A percentile compares a stretch with the other conserved stretches of the same genome.
Conservation (phyloP, 148 eudicot genomes). For the Rhododendron griersonianum region DNA sequence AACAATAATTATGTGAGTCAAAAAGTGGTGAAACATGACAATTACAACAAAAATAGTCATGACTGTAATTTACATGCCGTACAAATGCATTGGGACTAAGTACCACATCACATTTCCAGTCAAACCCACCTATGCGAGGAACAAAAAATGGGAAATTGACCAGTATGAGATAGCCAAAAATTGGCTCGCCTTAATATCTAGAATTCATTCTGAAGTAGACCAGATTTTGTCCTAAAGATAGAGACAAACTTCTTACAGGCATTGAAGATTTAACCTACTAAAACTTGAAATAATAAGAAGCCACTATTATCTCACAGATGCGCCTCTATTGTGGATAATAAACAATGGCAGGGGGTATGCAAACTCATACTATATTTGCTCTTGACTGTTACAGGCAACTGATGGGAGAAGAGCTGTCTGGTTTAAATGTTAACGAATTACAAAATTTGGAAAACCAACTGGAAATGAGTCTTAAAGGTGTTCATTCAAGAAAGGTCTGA, state of each 20-base stretch:
- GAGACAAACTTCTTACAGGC: neutral
- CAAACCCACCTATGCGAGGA: neutral
- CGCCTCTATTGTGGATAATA: neutral
- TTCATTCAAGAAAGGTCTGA: slow-evolving; percentile 65
- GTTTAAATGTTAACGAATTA: slow-evolving; percentile 53
- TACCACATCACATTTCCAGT: neutral
- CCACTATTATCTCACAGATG: neutral
- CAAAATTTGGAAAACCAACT: slow-evolving; percentile 62
- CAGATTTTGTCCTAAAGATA: neutral
- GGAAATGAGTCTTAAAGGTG: slow-evolving; percentile 54
- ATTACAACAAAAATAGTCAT: neutral
- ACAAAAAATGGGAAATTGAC: neutral
- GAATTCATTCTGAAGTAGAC: neutral
- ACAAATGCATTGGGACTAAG: neutral
- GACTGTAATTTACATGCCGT: neutral
- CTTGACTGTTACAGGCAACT: slow-evolving; percentile 42
- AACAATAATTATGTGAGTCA: neutral
- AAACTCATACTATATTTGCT: neutral
- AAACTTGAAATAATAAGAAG: neutral
- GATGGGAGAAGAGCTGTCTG: slow-evolving; percentile 63
- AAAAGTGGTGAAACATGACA: neutral
- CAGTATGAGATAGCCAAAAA: neutral
- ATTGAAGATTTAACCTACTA: neutral
- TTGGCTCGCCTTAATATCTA: neutral
- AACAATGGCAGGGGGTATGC: neutral